A percentile compares a stretch with the other conserved stretches of the same genome.
Evolutionary conservation across 768 basidiomycete species (phyloP).

Genomic region (Podaxis pistillaris): DNA sequence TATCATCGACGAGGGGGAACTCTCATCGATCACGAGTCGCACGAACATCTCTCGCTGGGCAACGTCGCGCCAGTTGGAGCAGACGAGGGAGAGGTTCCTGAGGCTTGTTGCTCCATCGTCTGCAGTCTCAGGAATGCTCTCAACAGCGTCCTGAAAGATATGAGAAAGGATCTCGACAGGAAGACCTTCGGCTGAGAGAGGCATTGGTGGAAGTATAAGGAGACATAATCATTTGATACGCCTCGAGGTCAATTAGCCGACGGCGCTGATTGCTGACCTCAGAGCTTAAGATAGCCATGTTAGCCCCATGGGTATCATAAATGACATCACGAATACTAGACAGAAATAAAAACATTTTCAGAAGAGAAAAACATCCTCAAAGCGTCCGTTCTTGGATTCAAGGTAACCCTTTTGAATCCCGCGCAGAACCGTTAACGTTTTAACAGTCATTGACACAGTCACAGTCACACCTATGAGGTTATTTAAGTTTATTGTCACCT

Average conservation of each 20-base stretch:
- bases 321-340: too few species aligned
- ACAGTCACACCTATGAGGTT: too few species aligned
- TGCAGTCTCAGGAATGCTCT: background rate
- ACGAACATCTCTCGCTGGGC: background rate
- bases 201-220: background rate
- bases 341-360: too few species aligned
- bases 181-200: background rate
- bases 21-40: background rate
- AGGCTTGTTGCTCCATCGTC: background rate
- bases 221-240: background rate
- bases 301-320: too few species aligned
- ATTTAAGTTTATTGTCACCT: too few species aligned
- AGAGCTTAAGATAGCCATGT: too few species aligned
- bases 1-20: background rate
- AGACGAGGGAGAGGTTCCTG: background rate
- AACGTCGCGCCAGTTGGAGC: background rate
- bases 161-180: background rate
- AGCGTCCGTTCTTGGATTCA: too few species aligned
- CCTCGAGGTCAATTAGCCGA: background rate
- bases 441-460: too few species aligned
- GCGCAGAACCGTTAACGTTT: too few species aligned
- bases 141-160: background rate
- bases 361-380: too few species aligned
- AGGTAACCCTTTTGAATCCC: too few species aligned
- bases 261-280: too few species aligned